Evolutionary conservation across 2,329 filamentous ascomycete genomes (phyloP).

Genomic region (Chaetothyriales sp.): DNA sequence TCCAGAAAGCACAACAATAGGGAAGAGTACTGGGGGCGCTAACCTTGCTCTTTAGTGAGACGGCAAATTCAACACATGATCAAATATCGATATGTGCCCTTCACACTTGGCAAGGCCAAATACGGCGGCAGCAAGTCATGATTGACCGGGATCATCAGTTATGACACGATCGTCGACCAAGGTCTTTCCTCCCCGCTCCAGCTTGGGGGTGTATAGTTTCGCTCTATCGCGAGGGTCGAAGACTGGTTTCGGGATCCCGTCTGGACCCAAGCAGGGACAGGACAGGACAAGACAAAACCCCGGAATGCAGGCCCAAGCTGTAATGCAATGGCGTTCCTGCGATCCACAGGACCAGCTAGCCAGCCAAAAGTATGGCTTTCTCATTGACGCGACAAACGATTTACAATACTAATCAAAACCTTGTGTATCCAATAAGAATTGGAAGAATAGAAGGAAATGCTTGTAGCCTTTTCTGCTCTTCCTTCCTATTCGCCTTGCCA

Average conservation of each 20-base stretch:
- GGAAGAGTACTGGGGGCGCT: background rate
- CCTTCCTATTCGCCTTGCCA: background rate
- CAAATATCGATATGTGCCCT: conserved; percentile 97
- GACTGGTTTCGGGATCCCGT: background rate
- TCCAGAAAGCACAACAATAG: conserved; percentile 5
- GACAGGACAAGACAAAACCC: background rate
- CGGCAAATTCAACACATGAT: conserved; percentile 99
- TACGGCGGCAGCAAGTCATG: conserved; percentile 35
- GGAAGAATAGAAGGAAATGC: background rate
- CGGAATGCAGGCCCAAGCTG: background rate
- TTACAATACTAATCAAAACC: background rate
- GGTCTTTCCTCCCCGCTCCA: background rate
- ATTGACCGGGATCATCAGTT: background rate
- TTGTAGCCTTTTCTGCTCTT: background rate
- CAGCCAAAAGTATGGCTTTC: background rate
- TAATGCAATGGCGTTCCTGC: background rate
- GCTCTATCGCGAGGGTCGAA: background rate
- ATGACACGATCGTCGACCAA: background rate
- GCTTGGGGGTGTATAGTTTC: background rate
- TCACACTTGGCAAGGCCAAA: conserved; percentile 77
- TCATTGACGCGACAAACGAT: background rate
- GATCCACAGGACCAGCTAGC: background rate
- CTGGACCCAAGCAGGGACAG: background rate
- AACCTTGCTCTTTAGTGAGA: conserved; percentile 53
- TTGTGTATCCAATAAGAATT: background rate